phyloP scores from a whole-genome alignment of 2,329 filamentous ascomycete genomes.

The Penicillium fuscoglaucum region DNA sequence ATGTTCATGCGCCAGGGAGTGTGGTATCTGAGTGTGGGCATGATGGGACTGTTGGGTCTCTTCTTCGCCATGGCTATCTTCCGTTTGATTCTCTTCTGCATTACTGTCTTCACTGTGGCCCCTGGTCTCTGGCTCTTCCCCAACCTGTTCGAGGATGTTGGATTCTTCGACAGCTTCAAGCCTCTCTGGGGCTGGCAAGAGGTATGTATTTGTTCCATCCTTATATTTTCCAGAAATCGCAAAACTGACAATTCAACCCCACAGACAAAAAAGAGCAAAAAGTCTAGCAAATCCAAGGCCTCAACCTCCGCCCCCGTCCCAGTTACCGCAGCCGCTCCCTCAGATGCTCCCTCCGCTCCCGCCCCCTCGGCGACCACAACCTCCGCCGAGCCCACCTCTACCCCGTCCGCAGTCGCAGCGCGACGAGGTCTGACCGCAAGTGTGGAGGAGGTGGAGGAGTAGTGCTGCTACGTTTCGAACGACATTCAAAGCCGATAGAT shows the following conservation, averaged over 20 bases:
- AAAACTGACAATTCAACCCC: constrained; percentile 9
- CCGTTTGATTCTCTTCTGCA: constrained; percentile 87
- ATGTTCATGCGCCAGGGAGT: constrained; percentile 86
- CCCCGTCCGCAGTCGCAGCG: constrained; percentile 28
- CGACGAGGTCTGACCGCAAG: constrained; percentile 46
- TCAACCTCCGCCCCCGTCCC: not conserved
- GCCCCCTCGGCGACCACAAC: constrained; percentile 37
- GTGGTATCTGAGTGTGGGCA: constrained; percentile 95
- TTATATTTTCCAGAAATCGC: not conserved
- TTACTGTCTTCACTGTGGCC: constrained; percentile 80
- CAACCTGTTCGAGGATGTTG: constrained; percentile 97
- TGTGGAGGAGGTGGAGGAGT: constrained; percentile 50
- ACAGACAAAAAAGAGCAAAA: constrained; percentile 45
- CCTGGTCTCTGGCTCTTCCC: constrained; percentile 98
- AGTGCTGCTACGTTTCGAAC: constrained; percentile 13
- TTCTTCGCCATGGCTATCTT: constrained; percentile 99
- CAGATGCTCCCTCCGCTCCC: constrained; percentile 8
- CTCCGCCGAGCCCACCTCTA: constrained; percentile 38
- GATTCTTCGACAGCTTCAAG: constrained; percentile 95
- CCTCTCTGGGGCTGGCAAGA: constrained; percentile 98
- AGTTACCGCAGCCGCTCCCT: constrained; percentile 7
- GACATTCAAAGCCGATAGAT: constrained; percentile 1
- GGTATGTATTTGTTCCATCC: constrained; percentile 53
- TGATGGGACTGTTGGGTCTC: constrained; percentile 82
- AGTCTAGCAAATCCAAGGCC: constrained; percentile 31